Conservation (phyloP, 306 rosid genomes). For the Cicer chorassanicum region DNA sequence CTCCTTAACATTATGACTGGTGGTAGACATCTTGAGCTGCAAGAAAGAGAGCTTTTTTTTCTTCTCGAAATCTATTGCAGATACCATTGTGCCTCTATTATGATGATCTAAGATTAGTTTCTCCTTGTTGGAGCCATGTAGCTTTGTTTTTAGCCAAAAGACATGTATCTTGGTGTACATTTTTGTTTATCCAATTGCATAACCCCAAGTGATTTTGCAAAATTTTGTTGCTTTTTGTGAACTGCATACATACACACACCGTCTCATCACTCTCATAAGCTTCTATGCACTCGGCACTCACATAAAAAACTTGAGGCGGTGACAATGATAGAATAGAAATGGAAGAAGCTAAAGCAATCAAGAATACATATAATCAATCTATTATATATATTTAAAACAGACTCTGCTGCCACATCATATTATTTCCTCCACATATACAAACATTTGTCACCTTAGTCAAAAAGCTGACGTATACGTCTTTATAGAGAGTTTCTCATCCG, state of each 20-base stretch:
- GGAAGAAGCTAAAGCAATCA: conserved; percentile 13
- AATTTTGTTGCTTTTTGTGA: background rate
- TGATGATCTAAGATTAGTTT: background rate
- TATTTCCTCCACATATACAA: too few relatives aligned
- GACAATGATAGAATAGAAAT: conserved; percentile 6
- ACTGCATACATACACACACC: background rate
- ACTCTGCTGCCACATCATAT: too few relatives aligned
- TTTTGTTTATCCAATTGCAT: background rate
- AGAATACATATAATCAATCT: background rate
- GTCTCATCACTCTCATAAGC: too few relatives aligned
- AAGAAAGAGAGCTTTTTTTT: background rate
- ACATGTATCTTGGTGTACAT: background rate
- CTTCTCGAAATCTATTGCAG: background rate
- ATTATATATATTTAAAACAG: too few relatives aligned
- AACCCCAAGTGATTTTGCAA: background rate
- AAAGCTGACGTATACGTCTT: too few relatives aligned
- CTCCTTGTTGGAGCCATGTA: background rate
- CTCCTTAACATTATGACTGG: background rate
- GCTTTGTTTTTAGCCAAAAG: background rate
- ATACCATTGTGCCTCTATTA: background rate
- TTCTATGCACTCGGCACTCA: too few relatives aligned
- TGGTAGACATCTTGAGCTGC: background rate
- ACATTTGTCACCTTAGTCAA: too few relatives aligned
- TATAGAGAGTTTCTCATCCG: too few relatives aligned
- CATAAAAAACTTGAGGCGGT: background rate